Evolutionary conservation across 2,329 filamentous ascomycete genomes (phyloP).

Genomic region (Fusarium sp.): DNA sequence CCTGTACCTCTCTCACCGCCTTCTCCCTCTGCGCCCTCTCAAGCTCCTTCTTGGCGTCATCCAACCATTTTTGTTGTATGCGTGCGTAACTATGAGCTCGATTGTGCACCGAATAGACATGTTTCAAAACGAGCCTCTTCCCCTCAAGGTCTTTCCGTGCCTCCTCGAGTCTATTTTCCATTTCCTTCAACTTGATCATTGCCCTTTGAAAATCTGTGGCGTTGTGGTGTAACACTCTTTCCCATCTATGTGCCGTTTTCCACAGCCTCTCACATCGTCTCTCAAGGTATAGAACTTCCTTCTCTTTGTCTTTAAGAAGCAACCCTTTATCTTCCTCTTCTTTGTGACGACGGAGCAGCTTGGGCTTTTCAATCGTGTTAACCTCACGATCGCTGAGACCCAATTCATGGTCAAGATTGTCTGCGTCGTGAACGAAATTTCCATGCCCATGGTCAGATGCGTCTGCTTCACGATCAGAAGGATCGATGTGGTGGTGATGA

Average conservation of each 20-base stretch:
- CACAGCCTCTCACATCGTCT: not conserved
- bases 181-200: not conserved
- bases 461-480: not conserved
- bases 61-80: not conserved
- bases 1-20: not conserved
- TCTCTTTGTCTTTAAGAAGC: not conserved
- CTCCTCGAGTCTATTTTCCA: not conserved
- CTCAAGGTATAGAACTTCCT: not conserved
- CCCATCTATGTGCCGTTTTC: not conserved
- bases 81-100: not conserved
- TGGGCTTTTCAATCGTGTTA: not conserved
- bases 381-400: not conserved
- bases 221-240: not conserved
- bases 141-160: not conserved
- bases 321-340: not conserved
- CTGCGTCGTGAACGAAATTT: too few relatives aligned
- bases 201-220: not conserved
- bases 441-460: not conserved
- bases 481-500: not conserved
- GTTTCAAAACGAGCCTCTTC: not conserved
- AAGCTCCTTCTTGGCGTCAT: not conserved
- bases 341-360: not conserved
- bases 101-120: not conserved
- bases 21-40: not conserved
- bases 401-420: not conserved